Evolutionary conservation across 1,284 basidiomycete genomes (phyloP).

Genomic region (Chiua sp.): DNA sequence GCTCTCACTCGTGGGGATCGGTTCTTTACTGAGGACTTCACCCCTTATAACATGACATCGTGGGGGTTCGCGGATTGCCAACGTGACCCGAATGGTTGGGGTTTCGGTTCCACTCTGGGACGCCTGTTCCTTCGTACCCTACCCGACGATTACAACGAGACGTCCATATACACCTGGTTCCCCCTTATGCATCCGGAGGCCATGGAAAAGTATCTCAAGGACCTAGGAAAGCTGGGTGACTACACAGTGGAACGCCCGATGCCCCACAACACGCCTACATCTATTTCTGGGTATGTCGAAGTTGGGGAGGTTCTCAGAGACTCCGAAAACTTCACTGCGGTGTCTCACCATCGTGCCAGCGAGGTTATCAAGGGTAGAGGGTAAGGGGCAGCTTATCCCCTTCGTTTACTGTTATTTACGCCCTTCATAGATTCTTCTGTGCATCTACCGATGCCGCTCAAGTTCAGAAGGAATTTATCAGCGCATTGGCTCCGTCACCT

Average conservation of each 20-base stretch:
- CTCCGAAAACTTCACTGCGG: slow-evolving; percentile 48
- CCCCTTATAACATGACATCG: slow-evolving; percentile 78
- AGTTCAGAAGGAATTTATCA: slow-evolving; percentile 55
- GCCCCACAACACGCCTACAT: slow-evolving; percentile 28
- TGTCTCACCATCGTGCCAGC: slow-evolving; percentile 54
- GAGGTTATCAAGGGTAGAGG: slow-evolving; percentile 62
- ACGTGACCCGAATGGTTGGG: slow-evolving; percentile 67
- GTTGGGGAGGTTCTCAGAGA: slow-evolving; percentile 60
- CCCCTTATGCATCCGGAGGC: slow-evolving; percentile 79
- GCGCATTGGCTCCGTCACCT: slow-evolving; percentile 50
- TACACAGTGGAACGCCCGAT: slow-evolving; percentile 60
- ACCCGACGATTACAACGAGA: slow-evolving; percentile 69
- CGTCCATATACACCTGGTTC: slow-evolving; percentile 85
- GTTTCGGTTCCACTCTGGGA: slow-evolving; percentile 77
- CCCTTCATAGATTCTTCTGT: slow-evolving; percentile 55
- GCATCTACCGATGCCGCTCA: slow-evolving; percentile 50
- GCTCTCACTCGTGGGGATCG: slow-evolving; percentile 85
- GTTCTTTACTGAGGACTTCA: slow-evolving; percentile 84
- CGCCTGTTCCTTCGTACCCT: slow-evolving; percentile 76
- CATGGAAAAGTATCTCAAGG: slow-evolving; percentile 64
- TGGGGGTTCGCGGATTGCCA: slow-evolving; percentile 86
- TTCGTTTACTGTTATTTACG: slow-evolving; percentile 1
- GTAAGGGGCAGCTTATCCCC: slow-evolving; percentile 42
- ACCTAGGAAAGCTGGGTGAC: slow-evolving; percentile 55
- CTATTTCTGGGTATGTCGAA: slow-evolving; percentile 53